Conservation (phyloP, 1,284 basidiomycete species). For the Omphalotus olearius region DNA sequence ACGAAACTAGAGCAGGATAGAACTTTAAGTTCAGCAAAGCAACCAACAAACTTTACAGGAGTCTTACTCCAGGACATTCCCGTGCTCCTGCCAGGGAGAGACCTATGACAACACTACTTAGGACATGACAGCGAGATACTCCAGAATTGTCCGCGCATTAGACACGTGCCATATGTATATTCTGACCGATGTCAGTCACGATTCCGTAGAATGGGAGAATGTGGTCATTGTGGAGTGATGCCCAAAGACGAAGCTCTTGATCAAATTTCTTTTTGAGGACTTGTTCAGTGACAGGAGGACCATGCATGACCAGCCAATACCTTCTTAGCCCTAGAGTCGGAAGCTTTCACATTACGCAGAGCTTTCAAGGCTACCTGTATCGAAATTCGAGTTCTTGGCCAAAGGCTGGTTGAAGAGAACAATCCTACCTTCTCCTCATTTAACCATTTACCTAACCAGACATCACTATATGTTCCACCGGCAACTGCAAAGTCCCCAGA, state of each 20-base stretch:
- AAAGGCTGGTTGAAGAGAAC: no score
- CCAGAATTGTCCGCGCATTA: not conserved
- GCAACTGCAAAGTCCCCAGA: conserved; percentile 33
- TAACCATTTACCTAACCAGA: conserved; percentile 50
- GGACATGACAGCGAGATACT: not conserved
- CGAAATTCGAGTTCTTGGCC: no score
- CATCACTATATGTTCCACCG: conserved; percentile 46
- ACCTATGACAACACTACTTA: conserved; percentile 31
- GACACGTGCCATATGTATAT: conserved; percentile 39
- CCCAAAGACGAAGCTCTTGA: conserved; percentile 50
- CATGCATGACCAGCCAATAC: conserved; percentile 19
- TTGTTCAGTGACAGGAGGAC: not conserved
- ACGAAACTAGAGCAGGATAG: conserved; percentile 33
- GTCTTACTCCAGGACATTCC: conserved; percentile 46
- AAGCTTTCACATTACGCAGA: conserved; percentile 38
- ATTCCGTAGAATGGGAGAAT: conserved; percentile 51
- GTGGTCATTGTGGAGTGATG: conserved; percentile 41
- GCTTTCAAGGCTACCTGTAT: conserved; percentile 52
- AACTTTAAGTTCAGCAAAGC: not conserved
- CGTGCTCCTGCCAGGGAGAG: conserved; percentile 55
- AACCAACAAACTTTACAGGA: conserved; percentile 1
- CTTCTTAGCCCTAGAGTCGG: conserved; percentile 36
- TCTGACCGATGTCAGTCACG: conserved; percentile 44
- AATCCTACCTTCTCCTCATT: conserved; percentile 35
- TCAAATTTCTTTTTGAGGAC: conserved; percentile 40